Conservation (phyloP, 345 rosid species). For the Linum trigynum region DNA sequence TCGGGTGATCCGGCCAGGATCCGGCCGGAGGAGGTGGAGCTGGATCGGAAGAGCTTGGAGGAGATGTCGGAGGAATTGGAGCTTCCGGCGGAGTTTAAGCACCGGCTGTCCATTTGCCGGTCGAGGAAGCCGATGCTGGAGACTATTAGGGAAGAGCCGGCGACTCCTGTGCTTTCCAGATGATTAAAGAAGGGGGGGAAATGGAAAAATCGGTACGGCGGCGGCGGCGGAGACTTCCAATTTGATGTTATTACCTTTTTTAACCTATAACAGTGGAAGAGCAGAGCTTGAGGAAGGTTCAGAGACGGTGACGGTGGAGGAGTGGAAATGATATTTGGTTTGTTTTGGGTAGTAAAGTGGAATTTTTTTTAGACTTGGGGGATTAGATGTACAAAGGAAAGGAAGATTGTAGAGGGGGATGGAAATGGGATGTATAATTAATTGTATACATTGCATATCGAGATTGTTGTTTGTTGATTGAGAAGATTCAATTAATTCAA, state of each 20-base stretch:
- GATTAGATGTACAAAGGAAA: neutral
- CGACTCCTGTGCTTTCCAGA: neutral
- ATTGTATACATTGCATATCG: neutral
- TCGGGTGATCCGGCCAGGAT: neutral
- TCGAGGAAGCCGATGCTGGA: slow-evolving; percentile 78
- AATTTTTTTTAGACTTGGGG: neutral
- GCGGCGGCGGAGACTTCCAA: neutral
- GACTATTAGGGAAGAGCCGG: slow-evolving; percentile 58
- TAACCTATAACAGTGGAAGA: neutral
- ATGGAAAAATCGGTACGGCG: neutral
- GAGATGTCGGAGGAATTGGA: slow-evolving; percentile 45
- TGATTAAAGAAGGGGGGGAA: neutral
- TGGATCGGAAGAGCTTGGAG: slow-evolving; percentile 36
- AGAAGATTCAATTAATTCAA: neutral
- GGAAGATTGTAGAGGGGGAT: neutral
- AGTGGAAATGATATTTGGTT: no score
- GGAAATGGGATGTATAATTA: no score
- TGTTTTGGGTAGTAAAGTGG: neutral
- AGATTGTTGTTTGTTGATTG: neutral
- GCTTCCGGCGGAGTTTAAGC: slow-evolving; percentile 38
- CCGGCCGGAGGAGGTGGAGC: slow-evolving; percentile 12
- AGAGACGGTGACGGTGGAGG: neutral
- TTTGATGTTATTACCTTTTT: neutral
- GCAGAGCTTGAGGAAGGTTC: neutral
- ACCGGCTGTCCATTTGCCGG: slow-evolving; percentile 50